Percentiles rank a stretch among this genome's conserved stretches.
These are phyloP conservation scores for Sphaerulina populicola DNA, from an alignment of 2,329 filamentous ascomycete genomes.

Conservation along the genomic window DNA sequence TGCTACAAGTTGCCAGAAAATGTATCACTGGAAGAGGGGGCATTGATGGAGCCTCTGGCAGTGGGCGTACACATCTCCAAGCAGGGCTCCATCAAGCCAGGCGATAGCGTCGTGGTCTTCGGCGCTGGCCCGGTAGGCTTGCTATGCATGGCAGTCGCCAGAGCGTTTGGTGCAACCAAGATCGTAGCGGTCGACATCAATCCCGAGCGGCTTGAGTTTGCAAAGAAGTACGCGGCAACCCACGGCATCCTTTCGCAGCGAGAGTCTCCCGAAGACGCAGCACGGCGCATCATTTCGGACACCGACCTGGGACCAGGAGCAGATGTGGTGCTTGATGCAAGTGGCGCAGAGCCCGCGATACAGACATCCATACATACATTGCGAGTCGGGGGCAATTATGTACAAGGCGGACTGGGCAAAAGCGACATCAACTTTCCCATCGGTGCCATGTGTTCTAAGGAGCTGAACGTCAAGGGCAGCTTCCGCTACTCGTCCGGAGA, in stretches of 20 bases:
- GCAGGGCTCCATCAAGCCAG: slow-evolving; percentile 38
- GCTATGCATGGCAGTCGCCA: slow-evolving; percentile 76
- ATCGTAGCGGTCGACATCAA: slow-evolving; percentile 87
- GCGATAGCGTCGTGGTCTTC: slow-evolving; percentile 42
- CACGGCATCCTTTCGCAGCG: slow-evolving; percentile 59
- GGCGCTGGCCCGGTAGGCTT: slow-evolving; percentile 60
- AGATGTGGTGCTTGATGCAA: slow-evolving; percentile 44
- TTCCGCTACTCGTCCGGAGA: slow-evolving; percentile 87
- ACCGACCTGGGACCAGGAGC: slow-evolving; percentile 45
- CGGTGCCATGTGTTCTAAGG: slow-evolving; percentile 80
- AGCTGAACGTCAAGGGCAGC: slow-evolving; percentile 75
- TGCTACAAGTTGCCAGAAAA: slow-evolving; percentile 79
- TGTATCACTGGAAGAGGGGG: slow-evolving; percentile 76
- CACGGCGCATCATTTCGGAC: slow-evolving; percentile 17
- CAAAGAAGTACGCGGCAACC: slow-evolving; percentile 61
- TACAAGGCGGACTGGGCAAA: slow-evolving; percentile 87
- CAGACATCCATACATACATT: slow-evolving; percentile 45
- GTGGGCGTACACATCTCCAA: slow-evolving; percentile 45
- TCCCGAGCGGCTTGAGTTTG: slow-evolving; percentile 68
- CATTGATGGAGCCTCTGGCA: slow-evolving; percentile 63
- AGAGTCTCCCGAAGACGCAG: slow-evolving; percentile 42
- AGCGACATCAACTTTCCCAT: slow-evolving; percentile 85
- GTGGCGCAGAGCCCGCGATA: slow-evolving; percentile 43
- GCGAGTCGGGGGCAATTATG: slow-evolving; percentile 42
- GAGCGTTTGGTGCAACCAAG: slow-evolving; percentile 73